Base-by-base conservation (phyloP, 805 yeast genomes). In the Starmerella sp. region DNA sequence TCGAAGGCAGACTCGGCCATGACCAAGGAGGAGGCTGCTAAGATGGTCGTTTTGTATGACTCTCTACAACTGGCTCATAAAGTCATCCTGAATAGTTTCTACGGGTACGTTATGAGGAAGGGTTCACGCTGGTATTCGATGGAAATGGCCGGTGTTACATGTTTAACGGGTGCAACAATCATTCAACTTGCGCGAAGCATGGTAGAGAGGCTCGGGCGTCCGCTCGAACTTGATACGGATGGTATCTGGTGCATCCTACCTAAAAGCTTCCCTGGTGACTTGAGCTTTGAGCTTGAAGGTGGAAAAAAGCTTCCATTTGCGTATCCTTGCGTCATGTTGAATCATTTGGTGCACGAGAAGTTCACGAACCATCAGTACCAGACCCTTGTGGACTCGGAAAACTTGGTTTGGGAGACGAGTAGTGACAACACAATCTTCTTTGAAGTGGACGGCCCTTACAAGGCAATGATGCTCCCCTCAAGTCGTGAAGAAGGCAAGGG, bases 71-170 rank as follows among this genome's bases (percentile, higher is more conserved):
- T 93, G 60, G 98, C 98, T 0, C 97, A 93, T 69, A 93, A 93
- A 66, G 97, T 91, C 66, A 93, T 93, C 71, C 76, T 93, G 64
- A 93, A 93, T 66, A 91, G 97, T 0, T 93, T 93, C 67, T 93
- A 93, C 65, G 99, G 99, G 50, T 93, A 93, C 65, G 98, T 93
- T 13, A 93, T 93, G 98, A 80, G 99, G 70, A 93, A 93, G 65
- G 99, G 98, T 41, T 93, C 98, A 0, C 77, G 99, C 57, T 93
- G 99, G 99, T 93, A 90, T 65, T 93, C 98, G 0, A 89, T 93
- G 93, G 98, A 93, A 69, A 93, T 95, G 98, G 99, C 98, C 0
- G 99, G 99, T 59, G 93, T 93, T 17, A 93, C 99, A 0, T 95
- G 98, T 76, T 75, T 90, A 49, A 93, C 98, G 0, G 99, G 99